Evolutionary conservation across 352 stramenopile genomes (phyloP).

Genomic region (Globisporangium nunn): DNA sequence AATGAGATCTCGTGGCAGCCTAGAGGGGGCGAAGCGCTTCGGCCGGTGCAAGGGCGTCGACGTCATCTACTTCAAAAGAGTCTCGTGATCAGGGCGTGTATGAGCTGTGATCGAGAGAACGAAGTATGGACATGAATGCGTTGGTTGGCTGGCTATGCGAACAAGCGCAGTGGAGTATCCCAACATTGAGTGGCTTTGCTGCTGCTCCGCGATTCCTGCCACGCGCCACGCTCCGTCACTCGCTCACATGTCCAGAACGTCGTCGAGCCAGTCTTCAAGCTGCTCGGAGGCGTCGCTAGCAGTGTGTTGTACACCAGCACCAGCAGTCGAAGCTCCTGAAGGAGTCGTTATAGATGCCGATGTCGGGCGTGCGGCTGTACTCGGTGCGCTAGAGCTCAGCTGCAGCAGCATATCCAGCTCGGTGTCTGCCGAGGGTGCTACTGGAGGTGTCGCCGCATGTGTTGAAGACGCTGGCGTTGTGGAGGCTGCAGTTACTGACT

Average conservation of each 20-base stretch:
- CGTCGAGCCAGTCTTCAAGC: constrained; percentile 68
- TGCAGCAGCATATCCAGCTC: constrained; percentile 39
- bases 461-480: background rate
- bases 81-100: background rate
- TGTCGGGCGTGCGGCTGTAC: constrained; percentile 1
- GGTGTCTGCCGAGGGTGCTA: constrained; percentile 12
- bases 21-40: constrained; percentile 70
- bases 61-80: constrained; percentile 66
- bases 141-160: background rate
- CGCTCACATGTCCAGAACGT: constrained; percentile 42
- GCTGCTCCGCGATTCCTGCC: background rate
- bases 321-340: background rate
- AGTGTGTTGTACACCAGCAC: background rate
- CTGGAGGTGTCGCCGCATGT: background rate
- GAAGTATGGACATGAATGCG: no score
- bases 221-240: no score
- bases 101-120: no score
- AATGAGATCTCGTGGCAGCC: constrained; percentile 10
- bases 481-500: constrained; percentile 1
- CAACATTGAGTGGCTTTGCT: no score
- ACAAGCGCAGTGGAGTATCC: background rate
- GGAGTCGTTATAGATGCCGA: constrained; percentile 3
- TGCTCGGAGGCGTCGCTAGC: constrained; percentile 19
- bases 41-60: constrained; percentile 76
- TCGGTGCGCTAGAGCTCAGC: constrained; percentile 16